These are phyloP conservation scores for Trametes sp. DNA, from an alignment of 1,284 basidiomycete species.

Conservation along the genomic window DNA sequence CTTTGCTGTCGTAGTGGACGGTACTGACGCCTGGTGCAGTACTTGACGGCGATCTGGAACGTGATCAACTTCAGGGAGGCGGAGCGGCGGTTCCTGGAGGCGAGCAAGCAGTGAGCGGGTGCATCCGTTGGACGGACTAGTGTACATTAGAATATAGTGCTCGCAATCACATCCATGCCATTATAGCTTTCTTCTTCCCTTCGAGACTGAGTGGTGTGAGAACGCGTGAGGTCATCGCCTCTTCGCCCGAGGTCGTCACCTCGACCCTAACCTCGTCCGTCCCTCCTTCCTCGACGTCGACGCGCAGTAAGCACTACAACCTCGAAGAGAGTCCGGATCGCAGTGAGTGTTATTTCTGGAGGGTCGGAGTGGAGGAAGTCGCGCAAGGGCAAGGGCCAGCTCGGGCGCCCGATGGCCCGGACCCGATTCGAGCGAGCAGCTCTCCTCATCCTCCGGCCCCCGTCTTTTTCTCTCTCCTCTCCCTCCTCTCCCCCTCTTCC, in stretches of 20 bases:
- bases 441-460: not conserved
- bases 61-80: constrained; percentile 95
- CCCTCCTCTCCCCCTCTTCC: not conserved
- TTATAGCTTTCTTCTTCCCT: too few species aligned
- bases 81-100: constrained; percentile 75
- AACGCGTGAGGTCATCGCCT: not conserved
- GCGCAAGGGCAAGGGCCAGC: not conserved
- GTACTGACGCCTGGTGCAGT: constrained; percentile 51
- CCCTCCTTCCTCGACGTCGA: not conserved
- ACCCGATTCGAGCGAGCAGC: not conserved
- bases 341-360: too few species aligned
- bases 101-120: constrained; percentile 30
- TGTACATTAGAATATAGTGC: not conserved
- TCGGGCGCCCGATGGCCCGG: not conserved
- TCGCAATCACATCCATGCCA: not conserved
- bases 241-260: not conserved
- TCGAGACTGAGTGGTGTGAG: not conserved
- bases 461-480: not conserved
- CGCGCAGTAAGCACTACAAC: not conserved
- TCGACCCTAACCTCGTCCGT: not conserved
- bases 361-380: too few species aligned
- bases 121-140: not conserved
- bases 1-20: not conserved
- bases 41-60: constrained; percentile 91
- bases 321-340: too few species aligned